These are phyloP conservation scores for Eucalyptus virginea DNA, from an alignment of 345 rosid genomes.

Conservation along the genomic window DNA sequence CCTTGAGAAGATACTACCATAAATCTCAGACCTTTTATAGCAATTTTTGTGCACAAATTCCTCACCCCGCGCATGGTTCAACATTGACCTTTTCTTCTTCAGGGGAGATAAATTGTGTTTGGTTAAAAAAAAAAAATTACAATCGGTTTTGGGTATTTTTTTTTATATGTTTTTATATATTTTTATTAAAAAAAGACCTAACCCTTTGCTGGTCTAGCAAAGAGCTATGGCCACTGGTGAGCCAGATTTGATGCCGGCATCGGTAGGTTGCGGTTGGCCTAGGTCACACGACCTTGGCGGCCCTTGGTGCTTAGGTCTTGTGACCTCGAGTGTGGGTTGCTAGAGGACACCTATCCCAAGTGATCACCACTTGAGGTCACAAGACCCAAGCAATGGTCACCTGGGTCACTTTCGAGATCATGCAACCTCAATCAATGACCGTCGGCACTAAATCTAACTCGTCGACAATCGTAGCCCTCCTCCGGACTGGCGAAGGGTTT, in stretches of 20 bases:
- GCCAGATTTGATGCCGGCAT: rapidly evolving
- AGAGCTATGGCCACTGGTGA: no score
- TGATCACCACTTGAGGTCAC: rapidly evolving
- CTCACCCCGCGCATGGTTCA: neutral
- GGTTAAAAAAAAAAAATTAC: no score
- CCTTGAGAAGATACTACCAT: neutral
- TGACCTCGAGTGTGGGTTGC: no score
- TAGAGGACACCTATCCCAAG: rapidly evolving
- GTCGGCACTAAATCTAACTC: rapidly evolving
- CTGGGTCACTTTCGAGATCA: no score
- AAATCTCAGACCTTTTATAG: neutral
- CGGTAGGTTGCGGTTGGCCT: rapidly evolving
- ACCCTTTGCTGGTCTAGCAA: no score
- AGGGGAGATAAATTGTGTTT: no score
- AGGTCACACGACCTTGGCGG: no score
- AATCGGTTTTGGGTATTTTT: no score
- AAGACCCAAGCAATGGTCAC: no score
- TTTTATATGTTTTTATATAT: no score
- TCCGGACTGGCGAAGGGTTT: rapidly evolving
- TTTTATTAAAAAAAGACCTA: no score
- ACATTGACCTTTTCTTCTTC: neutral
- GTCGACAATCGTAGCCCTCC: rapidly evolving
- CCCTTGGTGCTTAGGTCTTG: rapidly evolving
- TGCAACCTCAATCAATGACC: no score
- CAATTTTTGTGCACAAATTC: neutral